Conservation (phyloP, 1,284 basidiomycete genomes). For the Heterobasidion occidentale region DNA sequence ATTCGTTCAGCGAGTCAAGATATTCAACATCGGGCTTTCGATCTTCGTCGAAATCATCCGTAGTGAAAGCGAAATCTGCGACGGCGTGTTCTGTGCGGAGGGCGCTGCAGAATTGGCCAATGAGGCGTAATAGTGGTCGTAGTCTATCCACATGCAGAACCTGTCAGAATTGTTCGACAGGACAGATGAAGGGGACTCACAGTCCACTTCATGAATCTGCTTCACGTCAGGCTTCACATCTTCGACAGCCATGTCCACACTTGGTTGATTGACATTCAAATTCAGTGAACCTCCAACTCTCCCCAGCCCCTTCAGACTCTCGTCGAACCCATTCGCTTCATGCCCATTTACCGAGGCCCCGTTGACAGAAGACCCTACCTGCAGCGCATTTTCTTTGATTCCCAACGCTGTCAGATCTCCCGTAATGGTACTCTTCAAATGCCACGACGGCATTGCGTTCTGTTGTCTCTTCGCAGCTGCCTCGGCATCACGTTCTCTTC, state of each 20-base stretch:
- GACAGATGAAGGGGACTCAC: slow-evolving; percentile 30
- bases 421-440: slow-evolving; percentile 90
- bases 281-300: slow-evolving; percentile 32
- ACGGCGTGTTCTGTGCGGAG: slow-evolving; percentile 50
- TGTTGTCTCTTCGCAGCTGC: slow-evolving; percentile 78
- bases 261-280: slow-evolving; percentile 20
- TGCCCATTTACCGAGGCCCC: slow-evolving; percentile 17
- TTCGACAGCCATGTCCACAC: slow-evolving; percentile 27
- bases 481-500: slow-evolving; percentile 59
- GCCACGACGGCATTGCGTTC: slow-evolving; percentile 90
- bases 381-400: slow-evolving; percentile 52
- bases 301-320: slow-evolving; percentile 59
- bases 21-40: slow-evolving; percentile 56
- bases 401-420: slow-evolving; percentile 87
- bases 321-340: slow-evolving; percentile 29
- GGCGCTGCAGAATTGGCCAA: slow-evolving; percentile 54
- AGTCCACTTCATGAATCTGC: slow-evolving; percentile 44
- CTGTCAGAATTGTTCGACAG: slow-evolving; percentile 1
- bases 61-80: slow-evolving; percentile 29
- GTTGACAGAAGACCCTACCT: slow-evolving; percentile 21
- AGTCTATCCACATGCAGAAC: slow-evolving; percentile 37
- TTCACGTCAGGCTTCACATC: slow-evolving; percentile 53
- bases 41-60: slow-evolving; percentile 54
- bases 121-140: slow-evolving; percentile 73
- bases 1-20: slow-evolving; percentile 58